phyloP scores from a whole-genome alignment of 2,329 filamentous ascomycete genomes.

The Ophiostoma tasmaniense region DNA sequence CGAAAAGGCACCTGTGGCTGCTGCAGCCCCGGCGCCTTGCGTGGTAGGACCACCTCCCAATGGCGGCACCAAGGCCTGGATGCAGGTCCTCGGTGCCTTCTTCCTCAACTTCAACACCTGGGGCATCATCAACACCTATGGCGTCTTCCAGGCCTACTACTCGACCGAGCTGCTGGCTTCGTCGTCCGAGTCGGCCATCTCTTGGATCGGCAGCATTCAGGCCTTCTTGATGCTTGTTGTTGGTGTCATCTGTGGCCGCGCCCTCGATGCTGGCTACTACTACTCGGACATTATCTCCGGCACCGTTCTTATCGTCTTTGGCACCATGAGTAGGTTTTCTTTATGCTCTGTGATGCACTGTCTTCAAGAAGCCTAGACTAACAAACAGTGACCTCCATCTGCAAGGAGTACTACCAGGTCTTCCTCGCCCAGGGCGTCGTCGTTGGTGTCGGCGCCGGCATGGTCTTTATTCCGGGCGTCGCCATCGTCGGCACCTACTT shows the following conservation, averaged over 20 bases:
- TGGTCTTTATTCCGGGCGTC: slow-evolving; percentile 46
- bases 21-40: not conserved
- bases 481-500: slow-evolving; percentile 49
- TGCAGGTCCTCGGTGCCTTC: slow-evolving; percentile 17
- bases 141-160: slow-evolving; percentile 15
- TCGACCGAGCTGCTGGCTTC: slow-evolving; percentile 9
- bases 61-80: slow-evolving; percentile 15
- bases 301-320: slow-evolving; percentile 35
- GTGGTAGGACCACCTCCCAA: slow-evolving; percentile 13
- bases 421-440: slow-evolving; percentile 48
- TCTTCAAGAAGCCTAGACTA: not conserved
- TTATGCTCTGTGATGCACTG: too few relatives aligned
- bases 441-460: slow-evolving; percentile 46
- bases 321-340: slow-evolving; percentile 30
- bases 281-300: slow-evolving; percentile 34
- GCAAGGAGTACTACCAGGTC: slow-evolving; percentile 38
- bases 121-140: slow-evolving; percentile 14
- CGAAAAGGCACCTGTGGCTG: slow-evolving; percentile 2
- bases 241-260: slow-evolving; percentile 36
- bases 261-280: slow-evolving; percentile 41
- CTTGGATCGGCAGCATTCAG: slow-evolving; percentile 41
- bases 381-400: slow-evolving; percentile 27
- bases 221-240: slow-evolving; percentile 37
- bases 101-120: slow-evolving; percentile 19
- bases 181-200: slow-evolving; percentile 26